Base-by-base conservation (phyloP, 495 filamentous ascomycete species). In the Trichocladium uniseriatum region DNA sequence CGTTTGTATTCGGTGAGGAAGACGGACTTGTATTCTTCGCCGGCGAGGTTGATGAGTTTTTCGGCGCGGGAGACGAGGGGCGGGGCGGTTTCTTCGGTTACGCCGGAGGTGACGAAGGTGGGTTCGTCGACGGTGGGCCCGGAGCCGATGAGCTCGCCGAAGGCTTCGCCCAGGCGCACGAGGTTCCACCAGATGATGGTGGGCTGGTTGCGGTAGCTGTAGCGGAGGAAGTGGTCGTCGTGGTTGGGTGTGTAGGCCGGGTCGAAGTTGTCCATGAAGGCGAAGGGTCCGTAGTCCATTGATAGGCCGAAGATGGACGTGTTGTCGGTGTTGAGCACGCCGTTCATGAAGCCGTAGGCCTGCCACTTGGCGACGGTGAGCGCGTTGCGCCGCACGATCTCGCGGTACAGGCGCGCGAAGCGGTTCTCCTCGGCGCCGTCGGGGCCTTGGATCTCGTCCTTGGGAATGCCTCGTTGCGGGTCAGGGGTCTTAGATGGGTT, bases 181-280 rank as follows among this genome's bases (percentile, higher is more conserved):
- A 98, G 76, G 58, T 98, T 98, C 92, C 92, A 98, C 92, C 92
- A 98, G 61, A 98, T 89, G 36, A 97, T 84, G 38, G 82, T 88
- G 1, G 92, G 89, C 59, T 98, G 92, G 67, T 96, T 96, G 46
- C 80, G 81, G 73, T 95, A 98, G 38, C 78, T 79, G 64, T 98
- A 98, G 27, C 92, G 80, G 14, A 94, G 67, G 68, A 82, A 75
- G 57, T 84, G 76, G 62, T 98, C 92, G 63, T 98, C 92, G 64
- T 98, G 92, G 60, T 98, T 98, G 5, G 92, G 92, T 0, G 92
- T 98, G 65, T 96, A 98, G 19, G 71, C 71, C 0, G 92, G 92
- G 61, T 96, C 89, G 61, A 97, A 97, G 55, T 85, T 89, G 63
- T 96, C 86, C 72, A 98, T 82, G 59, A 96, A 96, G 18, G 92